Evolutionary conservation across 345 rosid genomes (phyloP).

Genomic region (Luvunga scandens): DNA sequence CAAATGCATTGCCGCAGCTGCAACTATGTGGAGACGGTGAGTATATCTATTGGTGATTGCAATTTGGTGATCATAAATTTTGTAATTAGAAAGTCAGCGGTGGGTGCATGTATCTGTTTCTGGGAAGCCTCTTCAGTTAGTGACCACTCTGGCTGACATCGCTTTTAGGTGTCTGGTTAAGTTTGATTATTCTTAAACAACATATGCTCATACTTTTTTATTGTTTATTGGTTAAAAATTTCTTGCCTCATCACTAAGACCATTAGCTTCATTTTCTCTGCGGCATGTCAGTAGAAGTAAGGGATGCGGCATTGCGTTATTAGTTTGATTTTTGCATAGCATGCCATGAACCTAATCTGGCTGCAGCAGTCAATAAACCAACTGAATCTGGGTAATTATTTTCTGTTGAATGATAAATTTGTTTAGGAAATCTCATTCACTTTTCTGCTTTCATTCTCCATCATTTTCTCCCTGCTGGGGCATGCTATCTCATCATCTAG

Average conservation of each 20-base stretch:
- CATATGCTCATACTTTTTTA: not conserved
- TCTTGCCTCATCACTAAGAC: not conserved
- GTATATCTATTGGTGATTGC: conserved; percentile 9
- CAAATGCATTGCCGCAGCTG: conserved; percentile 51
- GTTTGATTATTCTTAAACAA: not conserved
- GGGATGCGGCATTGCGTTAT: not conserved
- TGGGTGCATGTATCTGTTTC: not conserved
- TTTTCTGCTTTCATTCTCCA: not conserved
- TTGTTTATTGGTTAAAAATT: not conserved
- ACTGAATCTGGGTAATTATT: not conserved
- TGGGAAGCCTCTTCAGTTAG: not conserved
- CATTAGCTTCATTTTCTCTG: not conserved
- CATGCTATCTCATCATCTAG: not conserved
- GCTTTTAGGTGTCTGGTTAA: not conserved
- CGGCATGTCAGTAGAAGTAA: not conserved
- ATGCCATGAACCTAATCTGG: not conserved
- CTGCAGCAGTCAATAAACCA: not conserved
- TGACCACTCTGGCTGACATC: not conserved
- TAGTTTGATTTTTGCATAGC: not conserved
- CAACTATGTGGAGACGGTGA: conserved; percentile 58
- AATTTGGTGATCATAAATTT: not conserved
- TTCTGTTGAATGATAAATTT: not conserved
- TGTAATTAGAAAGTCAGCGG: not conserved
- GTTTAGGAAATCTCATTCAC: not conserved
- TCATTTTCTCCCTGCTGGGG: not conserved